phyloP scores from a whole-genome alignment of 2,329 filamentous ascomycete genomes.

The Beauveria varroae region DNA sequence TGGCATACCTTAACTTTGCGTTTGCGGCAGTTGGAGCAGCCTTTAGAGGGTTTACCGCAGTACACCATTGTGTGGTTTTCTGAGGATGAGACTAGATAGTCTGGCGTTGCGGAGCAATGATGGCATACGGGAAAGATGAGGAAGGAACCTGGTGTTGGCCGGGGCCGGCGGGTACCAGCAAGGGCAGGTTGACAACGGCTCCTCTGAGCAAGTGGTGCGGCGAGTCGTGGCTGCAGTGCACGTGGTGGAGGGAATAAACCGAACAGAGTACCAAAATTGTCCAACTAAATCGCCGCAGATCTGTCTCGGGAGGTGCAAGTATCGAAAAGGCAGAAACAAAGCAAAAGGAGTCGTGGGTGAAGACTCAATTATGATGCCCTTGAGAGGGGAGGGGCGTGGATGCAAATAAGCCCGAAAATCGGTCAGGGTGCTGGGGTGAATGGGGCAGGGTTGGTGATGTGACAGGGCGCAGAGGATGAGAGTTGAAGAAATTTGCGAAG shows the following conservation, averaged over 20 bases:
- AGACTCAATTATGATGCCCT: background rate
- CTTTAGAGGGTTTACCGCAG: slow-evolving; percentile 50
- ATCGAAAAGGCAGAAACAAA: background rate
- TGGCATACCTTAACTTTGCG: slow-evolving; percentile 48
- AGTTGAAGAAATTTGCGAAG: no score
- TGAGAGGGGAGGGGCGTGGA: background rate
- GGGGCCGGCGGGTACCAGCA: background rate
- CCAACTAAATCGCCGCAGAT: background rate
- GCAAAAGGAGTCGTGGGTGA: background rate
- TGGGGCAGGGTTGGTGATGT: background rate
- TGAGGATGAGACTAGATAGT: background rate
- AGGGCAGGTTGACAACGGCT: background rate
- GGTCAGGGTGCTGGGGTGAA: background rate
- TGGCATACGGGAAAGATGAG: background rate
- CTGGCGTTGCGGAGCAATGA: background rate
- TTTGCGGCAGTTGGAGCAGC: slow-evolving; percentile 47
- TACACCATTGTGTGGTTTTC: slow-evolving; percentile 40
- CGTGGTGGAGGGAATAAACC: background rate
- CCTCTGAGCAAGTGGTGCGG: background rate
- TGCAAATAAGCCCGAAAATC: background rate
- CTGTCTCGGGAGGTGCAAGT: background rate
- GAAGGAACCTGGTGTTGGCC: background rate
- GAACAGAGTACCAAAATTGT: background rate
- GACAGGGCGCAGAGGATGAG: background rate
- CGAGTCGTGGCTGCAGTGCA: background rate